Conservation (phyloP, 1,284 basidiomycete genomes). For the Tylopilus sp. region DNA sequence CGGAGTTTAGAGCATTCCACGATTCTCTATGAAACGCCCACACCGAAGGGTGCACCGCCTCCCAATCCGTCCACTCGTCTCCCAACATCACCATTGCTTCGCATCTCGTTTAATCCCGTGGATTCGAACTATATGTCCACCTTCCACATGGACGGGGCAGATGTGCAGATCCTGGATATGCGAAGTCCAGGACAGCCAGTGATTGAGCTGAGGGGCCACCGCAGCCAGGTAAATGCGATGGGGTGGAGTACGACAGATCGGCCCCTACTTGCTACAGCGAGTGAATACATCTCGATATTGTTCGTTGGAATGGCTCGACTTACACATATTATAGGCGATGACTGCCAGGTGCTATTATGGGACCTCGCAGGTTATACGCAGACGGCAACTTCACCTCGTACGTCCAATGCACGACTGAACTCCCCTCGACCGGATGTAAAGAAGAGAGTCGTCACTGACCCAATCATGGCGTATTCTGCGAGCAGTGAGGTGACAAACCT, state of each 20-base stretch:
- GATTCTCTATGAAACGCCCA: conserved; percentile 94
- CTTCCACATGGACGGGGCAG: conserved; percentile 84
- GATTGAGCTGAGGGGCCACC: conserved; percentile 82
- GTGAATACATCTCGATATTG: conserved; percentile 40
- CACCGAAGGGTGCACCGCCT: conserved; percentile 63
- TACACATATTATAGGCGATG: conserved; percentile 61
- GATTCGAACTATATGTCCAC: conserved; percentile 92
- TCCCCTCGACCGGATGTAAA: conserved; percentile 73
- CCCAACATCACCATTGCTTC: conserved; percentile 74
- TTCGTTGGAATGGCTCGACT: conserved; percentile 1
- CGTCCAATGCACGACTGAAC: conserved; percentile 63
- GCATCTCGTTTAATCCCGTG: conserved; percentile 83
- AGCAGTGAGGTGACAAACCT: conserved; percentile 80
- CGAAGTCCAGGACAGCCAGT: conserved; percentile 90
- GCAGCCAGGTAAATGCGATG: conserved; percentile 73
- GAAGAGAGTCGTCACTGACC: conserved; percentile 69
- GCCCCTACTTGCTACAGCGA: conserved; percentile 79
- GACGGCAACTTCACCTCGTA: conserved; percentile 56
- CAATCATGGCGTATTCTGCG: conserved; percentile 79
- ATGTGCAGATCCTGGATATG: conserved; percentile 92
- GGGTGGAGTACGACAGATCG: conserved; percentile 84
- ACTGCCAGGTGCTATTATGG: conserved; percentile 88
- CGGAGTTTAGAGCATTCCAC: conserved; percentile 97
- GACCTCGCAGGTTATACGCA: conserved; percentile 70
- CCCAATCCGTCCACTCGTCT: conserved; percentile 61